Base-by-base conservation (phyloP, 2,329 filamentous ascomycete species). In the Cytospora piceae region DNA sequence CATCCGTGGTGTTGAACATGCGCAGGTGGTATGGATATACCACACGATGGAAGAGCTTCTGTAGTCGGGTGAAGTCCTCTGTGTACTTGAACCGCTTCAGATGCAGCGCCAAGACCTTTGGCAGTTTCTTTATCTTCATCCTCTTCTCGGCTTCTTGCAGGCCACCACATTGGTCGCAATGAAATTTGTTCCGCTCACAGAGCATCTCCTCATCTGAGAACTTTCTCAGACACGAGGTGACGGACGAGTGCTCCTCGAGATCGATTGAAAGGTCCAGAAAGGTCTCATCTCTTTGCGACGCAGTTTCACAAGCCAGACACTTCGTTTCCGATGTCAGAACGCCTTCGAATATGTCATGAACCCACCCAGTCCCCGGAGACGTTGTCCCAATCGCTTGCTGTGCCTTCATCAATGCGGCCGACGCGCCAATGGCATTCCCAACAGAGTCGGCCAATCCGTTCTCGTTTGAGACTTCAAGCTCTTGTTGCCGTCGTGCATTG, bases 131-230 rank as follows among this genome's bases (percentile, higher is more conserved):
- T 72, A 99, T 94, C 82, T 98, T 99, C 95, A 99, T 99, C 69
- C 95, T 87, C 82, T 98, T 99, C 77, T 99, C 95, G 0, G 95
- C 95, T 79, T 99, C 95, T 77, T 99, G 95, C 63, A 99, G 81
- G 3, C 95, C 95, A 61, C 95, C 95, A 72, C 95, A 99, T 72
- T 94, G 94, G 76, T 99, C 95, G 79, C 95, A 99, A 75, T 99
- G 94, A 71, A 99, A 99, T 75, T 99, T 99, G 81, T 99, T 98
- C 67, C 94, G 87, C 79, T 99, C 95, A 74, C 95, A 98, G 65
- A 99, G 85, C 93, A 98, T 97, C 77, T 99, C 95, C 73, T 98
- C 95, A 55, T 95, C 93, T 0, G 95, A 99, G 73, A 99, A 99
- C 73, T 97, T 97, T 66, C 92, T 87, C 69, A 99, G 79, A 75